A percentile compares a stretch with the other conserved stretches of the same genome.
phyloP scores from a whole-genome alignment of 768 basidiomycete genomes.

The Hericium erinaceus region DNA sequence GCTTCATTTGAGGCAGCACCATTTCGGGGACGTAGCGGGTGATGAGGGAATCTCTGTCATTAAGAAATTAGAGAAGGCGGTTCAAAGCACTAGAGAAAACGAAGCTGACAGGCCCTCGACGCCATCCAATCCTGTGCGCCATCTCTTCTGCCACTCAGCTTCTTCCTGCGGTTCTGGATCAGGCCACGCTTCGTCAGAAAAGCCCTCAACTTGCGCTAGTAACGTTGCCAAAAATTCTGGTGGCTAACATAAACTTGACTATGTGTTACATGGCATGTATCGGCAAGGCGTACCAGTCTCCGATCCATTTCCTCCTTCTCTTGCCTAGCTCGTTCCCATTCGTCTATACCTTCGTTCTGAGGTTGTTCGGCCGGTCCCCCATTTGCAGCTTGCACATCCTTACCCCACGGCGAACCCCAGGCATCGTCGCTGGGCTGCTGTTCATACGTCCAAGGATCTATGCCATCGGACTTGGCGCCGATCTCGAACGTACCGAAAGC shows the following conservation, averaged over 20 bases:
- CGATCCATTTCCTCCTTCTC: conserved; percentile 51
- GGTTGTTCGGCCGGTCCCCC: no score
- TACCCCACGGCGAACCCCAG: conserved; percentile 24
- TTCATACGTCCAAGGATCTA: conserved; percentile 26
- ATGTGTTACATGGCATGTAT: conserved; percentile 6
- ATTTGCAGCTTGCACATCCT: background rate
- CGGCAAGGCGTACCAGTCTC: conserved; percentile 45
- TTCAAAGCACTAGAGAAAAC: background rate
- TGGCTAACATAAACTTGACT: conserved; percentile 33
- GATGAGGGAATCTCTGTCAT: conserved; percentile 29
- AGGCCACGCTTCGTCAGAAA: conserved; percentile 48
- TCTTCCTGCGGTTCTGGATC: conserved; percentile 9
- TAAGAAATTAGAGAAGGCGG: background rate
- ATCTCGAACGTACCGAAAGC: conserved; percentile 52
- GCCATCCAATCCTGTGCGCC: conserved; percentile 36
- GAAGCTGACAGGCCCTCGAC: conserved; percentile 53
- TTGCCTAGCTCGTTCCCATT: conserved; percentile 57
- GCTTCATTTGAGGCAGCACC: conserved; percentile 36
- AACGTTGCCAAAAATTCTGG: conserved; percentile 57
- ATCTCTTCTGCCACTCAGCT: conserved; percentile 23
- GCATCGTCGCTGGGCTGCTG: conserved; percentile 15
- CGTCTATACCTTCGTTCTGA: conserved; percentile 31
- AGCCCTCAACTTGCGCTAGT: conserved; percentile 41
- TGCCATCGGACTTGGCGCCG: conserved; percentile 24
- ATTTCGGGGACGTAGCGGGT: conserved; percentile 41